These are phyloP conservation scores for Dipodascus albidus DNA, from an alignment of 805 yeast species.

Conservation along the genomic window DNA sequence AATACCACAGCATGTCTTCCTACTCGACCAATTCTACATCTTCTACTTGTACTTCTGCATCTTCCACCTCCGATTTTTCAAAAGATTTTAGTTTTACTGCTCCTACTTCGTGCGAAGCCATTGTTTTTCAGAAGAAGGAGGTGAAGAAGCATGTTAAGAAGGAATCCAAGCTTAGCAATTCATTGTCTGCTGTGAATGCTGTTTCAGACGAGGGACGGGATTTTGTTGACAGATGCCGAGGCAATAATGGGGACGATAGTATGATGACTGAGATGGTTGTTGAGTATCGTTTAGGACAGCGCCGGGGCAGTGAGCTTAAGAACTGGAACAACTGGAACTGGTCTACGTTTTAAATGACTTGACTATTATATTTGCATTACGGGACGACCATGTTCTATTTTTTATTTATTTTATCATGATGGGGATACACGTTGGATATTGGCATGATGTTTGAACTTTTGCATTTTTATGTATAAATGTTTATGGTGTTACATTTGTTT, in stretches of 20 bases:
- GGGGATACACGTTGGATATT: too few relatives aligned
- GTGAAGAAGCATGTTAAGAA: background rate
- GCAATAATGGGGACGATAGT: background rate
- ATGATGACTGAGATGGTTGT: background rate
- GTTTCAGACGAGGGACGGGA: background rate
- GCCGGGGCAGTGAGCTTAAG: background rate
- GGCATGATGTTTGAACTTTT: too few relatives aligned
- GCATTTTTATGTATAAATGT: too few relatives aligned
- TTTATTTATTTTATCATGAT: too few relatives aligned
- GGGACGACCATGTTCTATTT: too few relatives aligned
- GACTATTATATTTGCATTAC: background rate
- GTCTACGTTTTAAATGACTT: background rate
- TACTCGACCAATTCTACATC: background rate
- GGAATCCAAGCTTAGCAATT: background rate
- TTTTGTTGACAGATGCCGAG: background rate
- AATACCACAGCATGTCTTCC: background rate
- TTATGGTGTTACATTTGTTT: too few relatives aligned
- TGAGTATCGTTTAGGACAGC: background rate
- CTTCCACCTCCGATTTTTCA: background rate
- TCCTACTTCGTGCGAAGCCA: background rate
- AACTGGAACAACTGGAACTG: background rate
- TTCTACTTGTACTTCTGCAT: background rate
- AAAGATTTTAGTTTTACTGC: background rate
- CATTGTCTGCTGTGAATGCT: background rate
- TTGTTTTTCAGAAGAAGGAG: background rate